Base-by-base conservation (phyloP, 2,329 filamentous ascomycete species). In the Elsinoe fawcettii region DNA sequence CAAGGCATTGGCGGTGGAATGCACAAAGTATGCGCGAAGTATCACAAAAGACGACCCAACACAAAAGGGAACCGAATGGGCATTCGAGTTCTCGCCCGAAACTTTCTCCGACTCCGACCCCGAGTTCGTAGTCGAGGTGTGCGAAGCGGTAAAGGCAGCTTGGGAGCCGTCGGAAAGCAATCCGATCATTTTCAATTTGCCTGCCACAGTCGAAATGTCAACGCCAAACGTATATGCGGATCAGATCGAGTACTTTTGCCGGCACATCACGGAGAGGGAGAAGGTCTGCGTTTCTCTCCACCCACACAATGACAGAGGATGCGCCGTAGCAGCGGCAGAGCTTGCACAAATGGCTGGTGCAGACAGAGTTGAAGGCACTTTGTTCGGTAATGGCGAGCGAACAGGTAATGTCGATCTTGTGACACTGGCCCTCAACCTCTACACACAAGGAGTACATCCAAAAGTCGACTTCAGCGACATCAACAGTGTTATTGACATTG, bases 191-290 rank as follows among this genome's bases (percentile, higher is more conserved):
- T 93, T 99, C 80, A 97, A 97, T 75, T 80, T 99, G 54, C 92
- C 93, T 0, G 92, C 93, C 1, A 99, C 93, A 0, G 92, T 97
- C 34, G 93, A 99, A 75, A 85, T 96, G 84, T 76, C 89, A 0
- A 96, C 93, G 0, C 91, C 91, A 32, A 99, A 99, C 70, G 82
- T 96, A 49, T 99, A 93, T 70, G 93, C 93, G 51, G 93, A 99
- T 69, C 87, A 95, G 75, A 88, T 99, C 61, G 93, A 99, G 71
- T 95, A 89, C 75, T 99, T 99, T 73, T 95, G 90, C 76, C 82
- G 79, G 55, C 80, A 92, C 69, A 90, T 97, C 68, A 80, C 80
- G 0, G 87, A 96, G 71, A 80, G 91, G 55, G 86, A 96, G 66
- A 93, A 90, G 75, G 80, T 96, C 53, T 88, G 85, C 66, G 87